Evolutionary conservation across 805 yeast genomes (phyloP).

Genomic region (Wickerhamomyces hampshirensis): DNA sequence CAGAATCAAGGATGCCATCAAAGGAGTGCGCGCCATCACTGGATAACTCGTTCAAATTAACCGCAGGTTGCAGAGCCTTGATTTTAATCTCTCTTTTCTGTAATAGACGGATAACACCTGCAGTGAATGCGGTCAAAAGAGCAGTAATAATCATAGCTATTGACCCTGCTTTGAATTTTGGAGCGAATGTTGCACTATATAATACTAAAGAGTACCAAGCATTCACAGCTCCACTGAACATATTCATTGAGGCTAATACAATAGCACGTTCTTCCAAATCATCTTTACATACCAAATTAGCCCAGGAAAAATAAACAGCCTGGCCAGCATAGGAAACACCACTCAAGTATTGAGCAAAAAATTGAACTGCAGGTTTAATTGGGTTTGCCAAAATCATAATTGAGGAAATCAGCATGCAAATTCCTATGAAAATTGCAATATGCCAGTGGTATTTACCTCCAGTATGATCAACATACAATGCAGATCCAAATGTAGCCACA

Average conservation of each 20-base stretch:
- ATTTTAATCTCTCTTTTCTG: slow-evolving; percentile 37
- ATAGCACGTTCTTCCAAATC: slow-evolving; percentile 62
- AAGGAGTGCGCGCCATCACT: no score
- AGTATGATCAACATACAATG: slow-evolving; percentile 39
- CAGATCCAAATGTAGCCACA: slow-evolving; percentile 38
- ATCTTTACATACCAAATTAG: slow-evolving; percentile 50
- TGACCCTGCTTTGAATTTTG: slow-evolving; percentile 47
- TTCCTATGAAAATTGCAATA: slow-evolving; percentile 41
- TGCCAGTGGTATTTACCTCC: slow-evolving; percentile 46
- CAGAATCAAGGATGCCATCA: no score
- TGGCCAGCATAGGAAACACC: slow-evolving; percentile 57
- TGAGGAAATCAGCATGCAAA: slow-evolving; percentile 39
- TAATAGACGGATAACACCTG: slow-evolving; percentile 36
- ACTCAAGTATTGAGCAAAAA: slow-evolving; percentile 51
- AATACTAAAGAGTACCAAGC: slow-evolving; percentile 62
- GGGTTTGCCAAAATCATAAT: slow-evolving; percentile 44
- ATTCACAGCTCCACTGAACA: slow-evolving; percentile 58
- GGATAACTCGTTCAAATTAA: no score
- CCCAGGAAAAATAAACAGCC: slow-evolving; percentile 60
- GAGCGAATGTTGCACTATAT: slow-evolving; percentile 47
- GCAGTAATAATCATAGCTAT: slow-evolving; percentile 55
- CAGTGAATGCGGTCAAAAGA: slow-evolving; percentile 35
- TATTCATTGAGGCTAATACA: slow-evolving; percentile 61
- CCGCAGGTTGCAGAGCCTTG: no score
- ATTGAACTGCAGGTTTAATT: slow-evolving; percentile 32